Percentiles rank a stretch among this genome's conserved stretches.
These are phyloP conservation scores for Collybiopsis confluens DNA, from an alignment of 768 basidiomycete genomes.

Conservation along the genomic window DNA sequence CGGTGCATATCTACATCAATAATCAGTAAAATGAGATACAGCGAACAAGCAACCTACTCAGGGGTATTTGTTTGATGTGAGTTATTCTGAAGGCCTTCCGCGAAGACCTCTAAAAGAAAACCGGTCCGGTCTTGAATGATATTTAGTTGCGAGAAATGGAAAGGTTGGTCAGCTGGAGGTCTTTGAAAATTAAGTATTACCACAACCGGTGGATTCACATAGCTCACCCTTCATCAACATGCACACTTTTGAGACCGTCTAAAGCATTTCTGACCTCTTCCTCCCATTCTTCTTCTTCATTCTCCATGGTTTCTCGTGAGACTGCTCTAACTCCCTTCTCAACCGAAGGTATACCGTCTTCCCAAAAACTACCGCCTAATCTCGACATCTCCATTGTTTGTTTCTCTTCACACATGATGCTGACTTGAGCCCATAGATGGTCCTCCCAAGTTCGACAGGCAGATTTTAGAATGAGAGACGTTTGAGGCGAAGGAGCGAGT, in stretches of 20 bases:
- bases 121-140: slow-evolving; percentile 73
- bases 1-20: slow-evolving; percentile 49
- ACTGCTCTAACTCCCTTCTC: slow-evolving; percentile 30
- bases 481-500: slow-evolving; percentile 69
- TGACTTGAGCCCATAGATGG: slow-evolving; percentile 88
- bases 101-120: slow-evolving; percentile 65
- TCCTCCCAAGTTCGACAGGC: slow-evolving; percentile 93
- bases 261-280: slow-evolving; percentile 56
- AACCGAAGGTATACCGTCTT: slow-evolving; percentile 48
- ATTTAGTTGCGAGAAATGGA: slow-evolving; percentile 77
- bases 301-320: slow-evolving; percentile 21
- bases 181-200: slow-evolving; percentile 24
- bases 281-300: slow-evolving; percentile 54
- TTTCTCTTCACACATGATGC: slow-evolving; percentile 77
- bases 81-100: slow-evolving; percentile 49
- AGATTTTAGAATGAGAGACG: slow-evolving; percentile 59
- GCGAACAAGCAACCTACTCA: slow-evolving; percentile 49
- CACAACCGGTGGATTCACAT: background rate
- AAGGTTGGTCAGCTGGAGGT: slow-evolving; percentile 65
- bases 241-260: slow-evolving; percentile 52
- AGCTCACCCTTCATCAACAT: slow-evolving; percentile 61
- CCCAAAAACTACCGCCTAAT: slow-evolving; percentile 81
- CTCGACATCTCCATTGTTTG: slow-evolving; percentile 64
- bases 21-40: too few species aligned
- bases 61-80: slow-evolving; percentile 41